A percentile compares a stretch with the other conserved stretches of the same genome.
Evolutionary conservation across 1,284 basidiomycete species (phyloP).

Genomic region (Meripilus lineatus): DNA sequence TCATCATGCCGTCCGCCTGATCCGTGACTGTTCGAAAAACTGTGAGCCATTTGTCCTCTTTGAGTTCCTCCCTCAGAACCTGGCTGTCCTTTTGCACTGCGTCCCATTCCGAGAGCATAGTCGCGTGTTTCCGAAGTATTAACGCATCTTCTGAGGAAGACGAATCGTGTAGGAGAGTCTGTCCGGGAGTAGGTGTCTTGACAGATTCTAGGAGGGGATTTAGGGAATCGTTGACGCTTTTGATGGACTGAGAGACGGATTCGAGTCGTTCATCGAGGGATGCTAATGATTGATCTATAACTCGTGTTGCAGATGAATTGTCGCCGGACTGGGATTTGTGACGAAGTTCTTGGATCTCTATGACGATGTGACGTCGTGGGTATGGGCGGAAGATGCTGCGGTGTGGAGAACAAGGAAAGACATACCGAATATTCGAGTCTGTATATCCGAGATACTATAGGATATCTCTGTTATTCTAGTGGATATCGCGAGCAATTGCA

Average conservation of each 20-base stretch:
- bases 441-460: conserved; percentile 78
- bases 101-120: conserved; percentile 73
- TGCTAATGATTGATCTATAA: conserved; percentile 79
- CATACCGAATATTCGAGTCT: conserved; percentile 82
- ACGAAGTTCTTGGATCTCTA: conserved; percentile 82
- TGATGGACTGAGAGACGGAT: conserved; percentile 63
- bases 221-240: conserved; percentile 57
- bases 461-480: conserved; percentile 80
- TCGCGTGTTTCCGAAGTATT: conserved; percentile 66
- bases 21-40: conserved; percentile 91
- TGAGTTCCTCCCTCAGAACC: conserved; percentile 81
- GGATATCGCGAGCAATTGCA: conserved; percentile 71
- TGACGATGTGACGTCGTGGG: too few relatives aligned
- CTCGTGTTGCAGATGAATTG: conserved; percentile 48
- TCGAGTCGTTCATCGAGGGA: conserved; percentile 79
- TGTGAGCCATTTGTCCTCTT: conserved; percentile 93
- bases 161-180: conserved; percentile 22
- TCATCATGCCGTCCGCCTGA: conserved; percentile 96
- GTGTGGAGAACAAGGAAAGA: conserved; percentile 8
- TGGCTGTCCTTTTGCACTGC: conserved; percentile 77
- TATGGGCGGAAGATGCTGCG: too few relatives aligned
- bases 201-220: conserved; percentile 49
- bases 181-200: conserved; percentile 40
- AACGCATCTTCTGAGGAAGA: conserved; percentile 41
- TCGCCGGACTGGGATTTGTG: conserved; percentile 74